A percentile compares a stretch with the other conserved stretches of the same genome.
These are phyloP conservation scores for Penicillium paneum DNA, from an alignment of 2,329 filamentous ascomycete species.

Conservation along the genomic window DNA sequence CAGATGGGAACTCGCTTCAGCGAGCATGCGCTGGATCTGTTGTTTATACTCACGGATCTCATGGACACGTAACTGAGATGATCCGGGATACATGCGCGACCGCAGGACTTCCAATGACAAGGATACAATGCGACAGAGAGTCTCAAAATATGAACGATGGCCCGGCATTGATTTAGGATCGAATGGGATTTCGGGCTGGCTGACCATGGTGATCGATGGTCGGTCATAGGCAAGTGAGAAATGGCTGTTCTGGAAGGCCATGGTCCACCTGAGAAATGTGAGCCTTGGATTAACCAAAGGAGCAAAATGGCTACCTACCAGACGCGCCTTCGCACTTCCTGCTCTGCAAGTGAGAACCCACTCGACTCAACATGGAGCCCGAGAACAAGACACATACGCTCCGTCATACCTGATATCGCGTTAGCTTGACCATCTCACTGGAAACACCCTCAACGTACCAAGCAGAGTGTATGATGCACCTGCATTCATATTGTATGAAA, in stretches of 20 bases:
- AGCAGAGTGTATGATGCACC: constrained; percentile 61
- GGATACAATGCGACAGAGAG: constrained; percentile 53
- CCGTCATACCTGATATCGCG: constrained; percentile 29
- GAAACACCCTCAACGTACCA: constrained; percentile 34
- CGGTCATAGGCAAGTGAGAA: constrained; percentile 61
- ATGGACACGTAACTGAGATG: constrained; percentile 49
- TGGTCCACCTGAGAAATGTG: constrained; percentile 46
- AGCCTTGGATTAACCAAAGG: background rate
- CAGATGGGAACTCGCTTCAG: constrained; percentile 56
- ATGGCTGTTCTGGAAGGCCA: constrained; percentile 60
- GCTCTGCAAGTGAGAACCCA: constrained; percentile 46
- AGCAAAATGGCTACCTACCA: constrained; percentile 28
- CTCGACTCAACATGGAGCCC: constrained; percentile 56
- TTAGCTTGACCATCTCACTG: constrained; percentile 18
- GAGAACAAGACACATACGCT: constrained; percentile 54
- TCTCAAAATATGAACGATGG: constrained; percentile 54
- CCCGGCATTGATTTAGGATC: constrained; percentile 50
- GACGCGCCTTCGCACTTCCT: constrained; percentile 37
- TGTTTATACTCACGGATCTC: constrained; percentile 55
- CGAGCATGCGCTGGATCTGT: constrained; percentile 53
- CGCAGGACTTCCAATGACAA: constrained; percentile 54
- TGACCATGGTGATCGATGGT: constrained; percentile 51
- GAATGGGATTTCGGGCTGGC: constrained; percentile 48
- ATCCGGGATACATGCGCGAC: constrained; percentile 48
- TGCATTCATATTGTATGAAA: constrained; percentile 63